Evolutionary conservation across 176 grass and related monocot species (phyloP).

Genomic region (Saccharum officinarum): DNA sequence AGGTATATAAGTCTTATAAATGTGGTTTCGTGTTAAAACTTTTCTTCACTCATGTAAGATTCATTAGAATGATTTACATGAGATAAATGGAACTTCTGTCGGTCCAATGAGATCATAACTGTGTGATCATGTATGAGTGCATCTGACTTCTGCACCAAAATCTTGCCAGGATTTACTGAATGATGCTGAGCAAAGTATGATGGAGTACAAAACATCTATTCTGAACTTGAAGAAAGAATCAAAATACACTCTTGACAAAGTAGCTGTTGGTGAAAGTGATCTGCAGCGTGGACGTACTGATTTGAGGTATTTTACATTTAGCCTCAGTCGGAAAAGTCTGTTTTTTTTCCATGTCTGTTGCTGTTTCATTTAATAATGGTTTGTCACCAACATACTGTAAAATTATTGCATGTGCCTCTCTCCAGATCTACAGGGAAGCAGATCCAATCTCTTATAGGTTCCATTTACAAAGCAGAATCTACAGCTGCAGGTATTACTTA

Average conservation of each 20-base stretch:
- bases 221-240: conserved; percentile 70
- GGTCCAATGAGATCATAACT: conserved; percentile 9
- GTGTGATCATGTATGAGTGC: not conserved
- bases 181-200: conserved; percentile 76
- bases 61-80: not conserved
- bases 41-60: conserved; percentile 11
- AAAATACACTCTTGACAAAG: conserved; percentile 77
- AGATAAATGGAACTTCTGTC: not conserved
- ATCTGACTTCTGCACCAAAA: not conserved
- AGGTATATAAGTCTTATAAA: conserved; percentile 61
- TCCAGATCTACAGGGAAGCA: conserved; percentile 82
- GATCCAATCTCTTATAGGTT: conserved; percentile 75
- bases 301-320: conserved; percentile 49
- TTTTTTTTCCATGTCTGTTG: not conserved
- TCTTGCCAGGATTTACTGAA: conserved; percentile 67
- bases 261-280: conserved; percentile 79
- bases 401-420: conserved; percentile 10
- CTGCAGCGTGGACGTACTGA: conserved; percentile 71
- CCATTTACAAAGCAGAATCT: conserved; percentile 85
- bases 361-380: conserved; percentile 12
- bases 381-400: conserved; percentile 6
- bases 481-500: conserved; percentile 65
- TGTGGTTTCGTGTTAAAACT: not conserved
- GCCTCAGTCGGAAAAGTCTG: not conserved
- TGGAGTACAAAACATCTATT: conserved; percentile 64